Evolutionary conservation across 257 asterid species (phyloP).

Genomic region (Cordia subcordata): DNA sequence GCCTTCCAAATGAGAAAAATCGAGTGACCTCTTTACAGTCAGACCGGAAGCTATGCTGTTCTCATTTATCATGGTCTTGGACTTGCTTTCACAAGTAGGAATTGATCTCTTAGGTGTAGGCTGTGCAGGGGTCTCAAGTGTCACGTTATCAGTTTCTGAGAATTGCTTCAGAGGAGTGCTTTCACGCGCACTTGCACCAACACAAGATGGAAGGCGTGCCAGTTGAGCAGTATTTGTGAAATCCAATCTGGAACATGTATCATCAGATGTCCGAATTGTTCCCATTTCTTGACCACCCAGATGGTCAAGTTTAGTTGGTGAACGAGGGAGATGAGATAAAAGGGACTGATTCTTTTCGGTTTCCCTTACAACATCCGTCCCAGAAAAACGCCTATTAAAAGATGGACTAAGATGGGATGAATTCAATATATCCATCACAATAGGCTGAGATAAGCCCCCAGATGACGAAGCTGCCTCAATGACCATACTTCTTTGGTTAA

Average conservation of each 20-base stretch:
- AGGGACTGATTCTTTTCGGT: conserved; percentile 30
- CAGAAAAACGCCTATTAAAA: conserved; percentile 31
- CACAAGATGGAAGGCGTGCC: conserved; percentile 5
- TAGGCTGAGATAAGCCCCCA: conserved; percentile 23
- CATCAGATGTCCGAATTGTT: conserved; percentile 20
- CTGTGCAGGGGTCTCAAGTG: conserved; percentile 65
- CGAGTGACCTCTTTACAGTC: conserved; percentile 64
- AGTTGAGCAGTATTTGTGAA: conserved; percentile 14
- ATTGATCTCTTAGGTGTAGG: conserved; percentile 61
- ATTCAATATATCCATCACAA: conserved; percentile 30
- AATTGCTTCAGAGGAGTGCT: conserved; percentile 64
- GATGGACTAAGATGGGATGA: conserved; percentile 56
- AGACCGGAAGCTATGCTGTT: conserved; percentile 31
- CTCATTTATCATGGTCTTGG: conserved; percentile 41
- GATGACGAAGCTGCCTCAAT: conserved; percentile 23
- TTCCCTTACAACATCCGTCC: conserved; percentile 26
- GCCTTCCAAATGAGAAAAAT: conserved; percentile 38
- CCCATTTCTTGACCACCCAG: conserved; percentile 28
- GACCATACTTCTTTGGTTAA: conserved; percentile 28
- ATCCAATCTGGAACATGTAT: conserved; percentile 25
- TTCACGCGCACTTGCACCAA: conserved; percentile 20
- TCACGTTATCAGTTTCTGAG: conserved; percentile 23
- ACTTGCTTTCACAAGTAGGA: conserved; percentile 56
- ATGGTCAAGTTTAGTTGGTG: conserved; percentile 28
- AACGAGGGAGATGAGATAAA: conserved; percentile 11